These are phyloP conservation scores for Astragalus glycyphyllos DNA, from an alignment of 306 rosid species.

Conservation along the genomic window DNA sequence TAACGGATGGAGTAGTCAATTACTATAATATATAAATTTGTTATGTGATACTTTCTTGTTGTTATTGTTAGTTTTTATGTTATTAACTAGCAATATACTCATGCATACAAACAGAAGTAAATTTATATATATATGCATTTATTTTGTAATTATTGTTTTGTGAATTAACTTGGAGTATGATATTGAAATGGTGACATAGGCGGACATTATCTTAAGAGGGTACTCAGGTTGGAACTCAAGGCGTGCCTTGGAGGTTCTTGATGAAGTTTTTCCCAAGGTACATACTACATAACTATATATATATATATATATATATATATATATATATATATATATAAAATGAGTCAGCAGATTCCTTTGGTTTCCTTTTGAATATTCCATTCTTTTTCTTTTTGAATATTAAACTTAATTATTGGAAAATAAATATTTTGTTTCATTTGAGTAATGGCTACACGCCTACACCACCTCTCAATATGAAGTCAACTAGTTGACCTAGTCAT, in stretches of 20 bases:
- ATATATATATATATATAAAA: no score
- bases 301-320: no score
- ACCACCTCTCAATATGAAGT: neutral
- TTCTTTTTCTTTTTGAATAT: neutral
- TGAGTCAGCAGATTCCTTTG: neutral
- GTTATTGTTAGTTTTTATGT: neutral
- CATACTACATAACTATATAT: no score
- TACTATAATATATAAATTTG: neutral
- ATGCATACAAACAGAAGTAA: no score
- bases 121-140: neutral
- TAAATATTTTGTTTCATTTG: neutral
- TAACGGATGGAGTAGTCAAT: no score
- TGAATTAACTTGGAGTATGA: neutral
- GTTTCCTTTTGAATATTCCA: neutral
- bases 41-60: neutral
- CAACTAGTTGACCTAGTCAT: conserved; percentile 4
- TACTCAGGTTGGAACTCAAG: conserved; percentile 89
- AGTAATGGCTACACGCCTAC: neutral
- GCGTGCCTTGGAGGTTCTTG: conserved; percentile 69
- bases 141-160: neutral
- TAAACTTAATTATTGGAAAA: neutral
- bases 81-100: no score
- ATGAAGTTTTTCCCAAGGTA: conserved; percentile 81
- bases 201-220: conserved; percentile 73
- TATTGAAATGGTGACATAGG: conserved; percentile 54